Base-by-base conservation (phyloP, 805 yeast genomes). In the Tetrapisispora iriomotensis region DNA sequence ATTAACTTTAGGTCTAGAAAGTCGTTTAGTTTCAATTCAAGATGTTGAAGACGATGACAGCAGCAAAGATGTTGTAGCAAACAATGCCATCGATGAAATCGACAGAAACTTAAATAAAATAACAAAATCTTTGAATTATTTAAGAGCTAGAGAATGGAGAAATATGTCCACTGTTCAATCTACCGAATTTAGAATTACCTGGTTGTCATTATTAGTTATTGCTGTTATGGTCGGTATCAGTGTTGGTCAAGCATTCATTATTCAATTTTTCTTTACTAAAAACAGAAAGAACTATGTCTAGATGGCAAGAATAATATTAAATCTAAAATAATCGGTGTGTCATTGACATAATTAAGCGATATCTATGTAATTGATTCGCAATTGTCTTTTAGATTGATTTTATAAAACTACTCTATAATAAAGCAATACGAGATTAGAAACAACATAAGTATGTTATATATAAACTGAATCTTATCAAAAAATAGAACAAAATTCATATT, bases 121-220 rank as follows among this genome's bases (percentile, higher is more conserved):
- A 46, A 70, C 66, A 48, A 73, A 71, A 56, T 65, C 75, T 64
- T 67, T 90, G 63, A 85, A 82, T 55, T 86, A 92, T 63, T 78
- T 90, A 67, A 86, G 87, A 70, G 87, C 96, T 14, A 82, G 99
- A 69, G 95, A 88, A 69, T 82, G 85, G 75, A 79, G 99, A 70
- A 92, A 92, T 66, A 92, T 87, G 74, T 82, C 90, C 37, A 85
- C 95, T 31, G 95, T 85, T 46, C 70, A 71, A 60, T 75, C 85
- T 37, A 85, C 95, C 24, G 84, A 80, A 54, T 66, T 79, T 15
- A 77, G 94, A 57, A 72, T 85, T 43, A 79, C 82, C 56, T 84
- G 80, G 74, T 74, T 83, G 54, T 77, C 88, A 34, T 64, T 83
- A 39, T 62, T 76, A 42, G 87, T 81, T 57, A 82, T 84, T 47